Conservation (phyloP, 2,329 filamentous ascomycete genomes). For the Neonectria faginata region DNA sequence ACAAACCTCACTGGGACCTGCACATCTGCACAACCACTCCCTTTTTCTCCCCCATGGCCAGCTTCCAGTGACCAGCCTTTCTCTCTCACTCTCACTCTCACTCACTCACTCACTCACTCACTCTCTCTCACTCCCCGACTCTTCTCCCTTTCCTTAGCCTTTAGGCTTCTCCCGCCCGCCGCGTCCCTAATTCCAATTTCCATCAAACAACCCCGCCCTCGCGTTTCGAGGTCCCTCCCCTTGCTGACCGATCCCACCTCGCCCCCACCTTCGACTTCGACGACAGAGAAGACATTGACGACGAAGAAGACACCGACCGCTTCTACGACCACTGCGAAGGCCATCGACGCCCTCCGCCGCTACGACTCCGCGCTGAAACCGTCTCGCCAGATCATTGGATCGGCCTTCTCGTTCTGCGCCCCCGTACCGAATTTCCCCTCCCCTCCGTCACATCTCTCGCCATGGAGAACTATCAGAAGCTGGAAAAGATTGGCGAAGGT, state of each 20-base stretch:
- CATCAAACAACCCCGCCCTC: slow-evolving; percentile 27
- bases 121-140: slow-evolving; percentile 6
- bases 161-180: slow-evolving; percentile 26
- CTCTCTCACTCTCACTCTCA: slow-evolving; percentile 2
- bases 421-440: slow-evolving; percentile 23
- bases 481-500: slow-evolving; percentile 98
- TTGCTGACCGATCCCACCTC: slow-evolving; percentile 30
- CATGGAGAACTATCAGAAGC: slow-evolving; percentile 97
- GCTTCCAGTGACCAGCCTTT: slow-evolving; percentile 17
- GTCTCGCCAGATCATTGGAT: slow-evolving; percentile 1
- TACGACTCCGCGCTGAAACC: background rate
- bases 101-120: too few species aligned
- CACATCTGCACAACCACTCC: slow-evolving; percentile 7
- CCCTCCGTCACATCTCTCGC: slow-evolving; percentile 27
- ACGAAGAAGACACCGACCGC: background rate
- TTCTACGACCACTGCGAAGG: slow-evolving; percentile 5
- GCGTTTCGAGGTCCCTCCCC: slow-evolving; percentile 26
- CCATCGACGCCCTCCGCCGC: slow-evolving; percentile 1
- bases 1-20: slow-evolving; percentile 27
- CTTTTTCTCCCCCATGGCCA: slow-evolving; percentile 15
- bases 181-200: slow-evolving; percentile 70
- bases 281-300: slow-evolving; percentile 7
- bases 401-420: slow-evolving; percentile 6
- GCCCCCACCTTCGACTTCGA: slow-evolving; percentile 24
- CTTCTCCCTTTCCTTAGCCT: slow-evolving; percentile 24